Evolutionary conservation across 1,284 basidiomycete species (phyloP), one percentile per base, ranked within the genome.

Genomic region (Pulchroboletus neoregius): DNA sequence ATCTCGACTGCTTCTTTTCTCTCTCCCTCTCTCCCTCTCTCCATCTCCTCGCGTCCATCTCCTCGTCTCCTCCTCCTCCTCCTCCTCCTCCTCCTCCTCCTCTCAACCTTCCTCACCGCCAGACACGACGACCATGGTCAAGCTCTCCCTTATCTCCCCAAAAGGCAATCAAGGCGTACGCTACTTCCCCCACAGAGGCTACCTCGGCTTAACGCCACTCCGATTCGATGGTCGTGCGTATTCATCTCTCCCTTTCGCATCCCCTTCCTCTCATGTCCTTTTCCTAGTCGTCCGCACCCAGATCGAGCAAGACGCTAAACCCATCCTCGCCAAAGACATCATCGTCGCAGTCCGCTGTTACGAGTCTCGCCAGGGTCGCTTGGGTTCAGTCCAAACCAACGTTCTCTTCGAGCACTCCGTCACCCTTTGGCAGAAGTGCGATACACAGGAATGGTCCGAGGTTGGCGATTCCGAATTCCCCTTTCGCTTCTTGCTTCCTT

Each of bases 131-230:
- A 48, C 57, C 50, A 46, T 85, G 83, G 80, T 86, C 63, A 76
- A 80, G 56, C 72, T 86, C 60, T 62, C 74, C 59, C 75, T 87
- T 60, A 62, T 73, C 71, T 78, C 80, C 50, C 58, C 73, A 45
- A 78, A 73, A 67, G 86, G 84, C 58, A 87, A 85, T 67, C 70
- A 79, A 55, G 81, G 78, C 53, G 72, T 79, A 49, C 76, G 82
- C 50, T 83, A 74, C 68, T 92, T 89, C 67, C 87, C 90, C 48
- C 71, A 79, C 72, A 68, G 71, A 47, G 90, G 89, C 61, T 84
- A 81, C 67, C 80, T 91, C 53, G 90, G 86, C 54, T 75, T 91
- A 61, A 87, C 86, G 31, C 82, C 86, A 54, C 72, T 92, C 67
- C 78, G 77, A 56, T 75, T 91, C 55, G 82, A 88, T 66, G 90